Base-by-base conservation (phyloP, 441 rosid species). In the Heliophila coronopifolia region DNA sequence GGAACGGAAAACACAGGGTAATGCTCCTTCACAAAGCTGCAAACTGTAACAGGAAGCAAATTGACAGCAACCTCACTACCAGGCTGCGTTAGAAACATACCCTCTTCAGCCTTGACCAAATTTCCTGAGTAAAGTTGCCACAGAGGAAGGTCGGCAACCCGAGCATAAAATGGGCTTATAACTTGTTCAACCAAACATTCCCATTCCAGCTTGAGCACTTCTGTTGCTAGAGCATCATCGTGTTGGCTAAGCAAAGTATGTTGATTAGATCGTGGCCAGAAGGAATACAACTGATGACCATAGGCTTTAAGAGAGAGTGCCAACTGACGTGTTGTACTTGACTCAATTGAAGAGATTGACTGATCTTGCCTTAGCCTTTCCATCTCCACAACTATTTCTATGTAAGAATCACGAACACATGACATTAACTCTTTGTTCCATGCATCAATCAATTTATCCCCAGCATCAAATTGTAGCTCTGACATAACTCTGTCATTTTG, bases 71-170 rank as follows among this genome's bases (percentile, higher is more conserved):
- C 80, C 17, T 78, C 86, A 68, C 79, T 74, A 53, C 92, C 97
- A 63, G 99, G 99, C 53, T 79, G 97, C 60, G 96, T 78, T 65
- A 92, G 79, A 77, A 92, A 88, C 99, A 92, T 92, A 62, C 99
- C 99, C 67, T 92, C 99, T 66, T 77, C 87, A 61, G 92, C 85
- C 78, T 80, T 92, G 55, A 88, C 99, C 56, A 88, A 54, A 66
- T 75, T 80, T 78, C 99, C 99, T 0, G 99, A 81, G 71, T 83
- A 88, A 50, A 92, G 79, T 69, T 92, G 96, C 99, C 99, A 92
- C 32, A 92, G 68, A 50, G 99, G 96, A 67, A 92, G 92, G 66
- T 92, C 97, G 65, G 83, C 84, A 61, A 80, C 61, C 47, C 91
- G 94, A 65, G 66, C 61, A 67, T 92, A 92, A 70, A 92, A 88